These are phyloP conservation scores for Rhizoctonia solani DNA, from an alignment of 1,284 basidiomycete genomes.

Conservation along the genomic window DNA sequence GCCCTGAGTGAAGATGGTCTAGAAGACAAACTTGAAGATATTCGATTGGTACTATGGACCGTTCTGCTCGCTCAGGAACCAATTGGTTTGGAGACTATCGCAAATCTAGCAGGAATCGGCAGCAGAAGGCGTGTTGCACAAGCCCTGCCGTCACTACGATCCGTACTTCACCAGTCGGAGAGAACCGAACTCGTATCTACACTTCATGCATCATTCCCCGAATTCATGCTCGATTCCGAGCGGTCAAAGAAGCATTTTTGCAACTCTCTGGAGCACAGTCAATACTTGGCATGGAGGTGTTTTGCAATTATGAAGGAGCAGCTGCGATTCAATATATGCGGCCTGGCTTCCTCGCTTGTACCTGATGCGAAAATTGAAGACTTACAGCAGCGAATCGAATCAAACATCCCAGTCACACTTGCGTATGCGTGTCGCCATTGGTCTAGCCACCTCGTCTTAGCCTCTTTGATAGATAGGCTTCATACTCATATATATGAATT, in stretches of 20 bases:
- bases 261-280: not conserved
- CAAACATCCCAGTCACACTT: not conserved
- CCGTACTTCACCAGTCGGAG: constrained; percentile 1
- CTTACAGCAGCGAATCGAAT: not conserved
- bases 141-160: not conserved
- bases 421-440: constrained; percentile 4
- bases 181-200: not conserved
- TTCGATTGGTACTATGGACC: not conserved
- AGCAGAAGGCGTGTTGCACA: not conserved
- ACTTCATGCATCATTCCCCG: constrained; percentile 12
- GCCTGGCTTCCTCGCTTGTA: not conserved
- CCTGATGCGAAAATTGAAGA: not conserved
- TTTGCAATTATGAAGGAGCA: not conserved
- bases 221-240: not conserved
- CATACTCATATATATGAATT: not conserved
- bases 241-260: not conserved
- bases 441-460: not conserved
- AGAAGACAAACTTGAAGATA: not conserved
- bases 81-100: not conserved
- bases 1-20: not conserved
- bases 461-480: not conserved
- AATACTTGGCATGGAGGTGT: not conserved
- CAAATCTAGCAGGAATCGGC: not conserved
- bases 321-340: constrained; percentile 8
- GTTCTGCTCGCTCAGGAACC: constrained; percentile 6